These are phyloP conservation scores for Erigeron canadensis DNA, from an alignment of 129 eudicot species.

Conservation along the genomic window DNA sequence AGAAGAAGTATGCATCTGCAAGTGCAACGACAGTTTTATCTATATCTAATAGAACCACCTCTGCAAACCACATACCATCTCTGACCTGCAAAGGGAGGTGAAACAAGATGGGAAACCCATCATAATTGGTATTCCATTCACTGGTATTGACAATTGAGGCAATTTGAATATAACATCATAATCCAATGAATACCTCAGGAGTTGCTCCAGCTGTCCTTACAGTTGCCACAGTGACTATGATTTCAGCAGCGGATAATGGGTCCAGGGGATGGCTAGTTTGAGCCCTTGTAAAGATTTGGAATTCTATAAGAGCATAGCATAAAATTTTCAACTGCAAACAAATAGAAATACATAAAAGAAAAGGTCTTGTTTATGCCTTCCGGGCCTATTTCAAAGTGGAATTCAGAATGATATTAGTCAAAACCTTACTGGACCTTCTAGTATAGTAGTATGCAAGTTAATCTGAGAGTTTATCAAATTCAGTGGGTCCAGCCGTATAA, in stretches of 20 bases:
- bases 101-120: neutral
- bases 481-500: too few species aligned
- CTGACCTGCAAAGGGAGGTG: slow-evolving; percentile 56
- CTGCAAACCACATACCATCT: slow-evolving; percentile 96
- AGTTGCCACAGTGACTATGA: slow-evolving; percentile 88
- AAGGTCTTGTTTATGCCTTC: too few species aligned
- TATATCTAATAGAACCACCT: slow-evolving; percentile 84
- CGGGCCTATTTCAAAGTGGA: too few species aligned
- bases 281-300: slow-evolving; percentile 35
- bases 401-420: too few species aligned
- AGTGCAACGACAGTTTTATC: slow-evolving; percentile 84
- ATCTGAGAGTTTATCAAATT: too few species aligned
- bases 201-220: slow-evolving; percentile 98
- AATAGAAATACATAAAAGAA: too few species aligned
- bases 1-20: slow-evolving; percentile 94
- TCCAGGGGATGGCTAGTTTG: slow-evolving; percentile 92
- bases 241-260: slow-evolving; percentile 87
- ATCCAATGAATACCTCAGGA: slow-evolving; percentile 62
- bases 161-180: slow-evolving; percentile 2
- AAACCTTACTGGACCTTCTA: too few species aligned
- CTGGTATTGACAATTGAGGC: neutral
- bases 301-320: too few species aligned
- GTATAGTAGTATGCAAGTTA: too few species aligned
- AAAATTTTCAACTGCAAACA: too few species aligned
- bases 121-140: slow-evolving; percentile 11